Base-by-base conservation (phyloP, 2,329 filamentous ascomycete species). In the Cladophialophora psammophila region DNA sequence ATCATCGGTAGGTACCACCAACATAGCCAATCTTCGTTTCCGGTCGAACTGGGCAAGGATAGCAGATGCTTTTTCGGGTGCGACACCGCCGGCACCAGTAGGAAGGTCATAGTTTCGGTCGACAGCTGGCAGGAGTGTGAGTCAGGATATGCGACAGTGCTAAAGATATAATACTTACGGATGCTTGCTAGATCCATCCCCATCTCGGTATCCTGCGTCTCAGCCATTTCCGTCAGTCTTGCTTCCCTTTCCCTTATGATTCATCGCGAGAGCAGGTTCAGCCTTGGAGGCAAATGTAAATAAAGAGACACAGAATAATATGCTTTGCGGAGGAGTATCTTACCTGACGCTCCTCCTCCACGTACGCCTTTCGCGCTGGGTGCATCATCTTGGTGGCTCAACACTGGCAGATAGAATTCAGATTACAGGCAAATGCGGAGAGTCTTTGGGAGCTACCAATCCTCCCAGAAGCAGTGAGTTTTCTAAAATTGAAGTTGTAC, bases 1-100 rank as follows among this genome's bases (percentile, higher is more conserved):
- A 82, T 99, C 95, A 77, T 97, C 94, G 63, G 96, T 99, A 0
- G 94, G 95, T 3, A 99, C 95, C 12, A 91, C 90, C 73, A 98
- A 92, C 10, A 91, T 91, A 18, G 93, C 93, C 10, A 93, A 94
- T 75, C 93, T 87, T 75, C 93, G 89, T 80, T 97, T 97, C 69
- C 94, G 91, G 75, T 93, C 91, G 79, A 99, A 95, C 77, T 98
- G 94, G 38, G 88, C 90, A 20, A 96, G 83, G 63, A 97, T 89
- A 13, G 92, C 92, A 2, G 92, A 94, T 2, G 93, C 93, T 77
- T 92, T 93, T 76, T 95, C 91, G 4, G 91, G 87, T 7, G 90
- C 87, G 54, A 90, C 88, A 55, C 91, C 91, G 20, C 63, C 65
- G 2, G 83, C 80, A 2, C 83, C 83, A 36, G 88, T 83, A 31